phyloP scores from a whole-genome alignment of 306 rosid species.

The Sphenostylis stenocarpa region DNA sequence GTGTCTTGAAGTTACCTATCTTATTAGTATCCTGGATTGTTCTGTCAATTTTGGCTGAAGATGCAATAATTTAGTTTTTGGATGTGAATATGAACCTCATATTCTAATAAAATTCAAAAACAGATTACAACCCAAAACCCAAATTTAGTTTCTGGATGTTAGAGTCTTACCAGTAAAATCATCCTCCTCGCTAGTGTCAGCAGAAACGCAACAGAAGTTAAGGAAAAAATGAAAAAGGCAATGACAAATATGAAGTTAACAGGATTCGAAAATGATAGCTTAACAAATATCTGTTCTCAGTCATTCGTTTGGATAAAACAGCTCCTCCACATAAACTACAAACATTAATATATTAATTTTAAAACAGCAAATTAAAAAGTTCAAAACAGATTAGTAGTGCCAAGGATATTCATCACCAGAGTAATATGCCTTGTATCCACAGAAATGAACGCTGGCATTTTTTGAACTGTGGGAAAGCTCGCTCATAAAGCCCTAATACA shows the following conservation, averaged over 20 bases:
- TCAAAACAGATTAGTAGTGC: not conserved
- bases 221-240: slow-evolving; percentile 31
- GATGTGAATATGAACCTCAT: no score
- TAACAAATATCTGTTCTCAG: not conserved
- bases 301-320: not conserved
- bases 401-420: no score
- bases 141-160: not conserved
- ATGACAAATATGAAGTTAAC: not conserved
- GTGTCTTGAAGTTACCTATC: no score
- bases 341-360: not conserved
- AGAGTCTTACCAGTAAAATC: slow-evolving; percentile 45
- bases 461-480: no score
- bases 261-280: not conserved
- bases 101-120: no score
- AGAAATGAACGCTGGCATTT: no score
- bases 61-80: no score
- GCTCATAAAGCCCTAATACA: no score
- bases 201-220: slow-evolving; percentile 40
- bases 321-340: not conserved
- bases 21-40: no score
- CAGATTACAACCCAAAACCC: no score
- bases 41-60: no score
- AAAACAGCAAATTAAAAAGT: not conserved
- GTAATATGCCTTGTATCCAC: no score
- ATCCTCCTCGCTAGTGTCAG: slow-evolving; percentile 45